These are phyloP conservation scores for Picochlorum sp. DNA, from an alignment of 139 green algal species.

Conservation along the genomic window DNA sequence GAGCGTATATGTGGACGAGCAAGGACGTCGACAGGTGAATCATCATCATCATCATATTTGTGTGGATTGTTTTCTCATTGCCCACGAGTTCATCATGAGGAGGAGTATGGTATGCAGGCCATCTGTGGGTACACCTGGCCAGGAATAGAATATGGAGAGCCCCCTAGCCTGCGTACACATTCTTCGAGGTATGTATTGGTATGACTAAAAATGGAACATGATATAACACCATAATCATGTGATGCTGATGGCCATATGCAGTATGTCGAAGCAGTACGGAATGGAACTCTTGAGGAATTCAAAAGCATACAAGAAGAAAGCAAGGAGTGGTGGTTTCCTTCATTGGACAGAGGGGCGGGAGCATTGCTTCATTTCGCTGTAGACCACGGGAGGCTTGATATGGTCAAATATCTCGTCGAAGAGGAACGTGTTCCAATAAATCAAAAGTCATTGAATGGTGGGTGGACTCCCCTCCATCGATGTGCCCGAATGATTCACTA, in stretches of 20 bases:
- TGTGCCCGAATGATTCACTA: constrained; percentile 31
- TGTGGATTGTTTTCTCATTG: too few species aligned
- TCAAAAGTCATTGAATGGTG: constrained; percentile 15
- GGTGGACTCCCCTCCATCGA: constrained; percentile 35
- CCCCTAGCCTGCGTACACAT: constrained; percentile 28
- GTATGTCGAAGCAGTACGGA: constrained; percentile 33
- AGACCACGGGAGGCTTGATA: constrained; percentile 29
- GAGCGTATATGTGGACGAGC: too few species aligned
- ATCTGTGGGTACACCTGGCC: constrained; percentile 42
- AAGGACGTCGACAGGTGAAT: too few species aligned
- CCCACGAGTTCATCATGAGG: too few species aligned
- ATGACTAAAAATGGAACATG: neutral
- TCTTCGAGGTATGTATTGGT: constrained; percentile 33
- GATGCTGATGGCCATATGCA: constrained; percentile 2
- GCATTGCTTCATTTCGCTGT: constrained; percentile 31
- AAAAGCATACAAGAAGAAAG: constrained; percentile 19
- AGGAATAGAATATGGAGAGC: constrained; percentile 37
- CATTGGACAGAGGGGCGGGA: constrained; percentile 29
- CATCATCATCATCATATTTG: too few species aligned
- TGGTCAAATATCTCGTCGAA: constrained; percentile 27
- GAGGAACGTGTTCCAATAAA: constrained; percentile 21
- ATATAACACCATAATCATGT: constrained; percentile 1
- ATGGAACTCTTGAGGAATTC: constrained; percentile 27
- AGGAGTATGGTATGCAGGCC: constrained; percentile 10
- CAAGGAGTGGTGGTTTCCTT: constrained; percentile 26